phyloP scores from a whole-genome alignment of 1,139 yeast species.

The Candida labiduridarum region DNA sequence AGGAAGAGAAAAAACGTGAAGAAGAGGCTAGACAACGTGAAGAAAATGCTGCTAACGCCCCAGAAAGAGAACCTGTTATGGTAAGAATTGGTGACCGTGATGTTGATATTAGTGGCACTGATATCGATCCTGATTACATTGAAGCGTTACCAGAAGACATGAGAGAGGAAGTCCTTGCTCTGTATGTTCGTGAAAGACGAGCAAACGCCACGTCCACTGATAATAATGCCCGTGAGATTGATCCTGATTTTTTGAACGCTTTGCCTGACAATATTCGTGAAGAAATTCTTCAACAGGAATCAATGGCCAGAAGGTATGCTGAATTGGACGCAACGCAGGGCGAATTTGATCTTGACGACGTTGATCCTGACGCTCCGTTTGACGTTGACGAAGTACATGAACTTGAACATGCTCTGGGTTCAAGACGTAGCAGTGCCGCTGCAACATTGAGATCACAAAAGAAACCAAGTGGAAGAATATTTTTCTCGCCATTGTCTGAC shows the following conservation, averaged over 20 bases:
- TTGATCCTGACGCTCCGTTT: slow-evolving; percentile 24
- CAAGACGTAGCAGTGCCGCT: slow-evolving; percentile 5
- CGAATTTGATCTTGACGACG: slow-evolving; percentile 29
- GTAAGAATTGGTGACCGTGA: slow-evolving; percentile 78
- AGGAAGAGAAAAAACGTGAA: slow-evolving; percentile 35
- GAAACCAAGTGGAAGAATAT: slow-evolving; percentile 34
- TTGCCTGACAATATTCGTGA: slow-evolving; percentile 75
- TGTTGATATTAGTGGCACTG: slow-evolving; percentile 87
- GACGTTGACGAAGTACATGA: slow-evolving; percentile 17
- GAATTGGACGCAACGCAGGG: slow-evolving; percentile 27
- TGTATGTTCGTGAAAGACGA: slow-evolving; percentile 72
- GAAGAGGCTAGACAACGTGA: slow-evolving; percentile 42
- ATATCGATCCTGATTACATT: slow-evolving; percentile 88
- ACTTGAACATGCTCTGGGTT: not conserved
- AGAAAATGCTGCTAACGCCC: slow-evolving; percentile 23
- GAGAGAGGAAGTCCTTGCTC: slow-evolving; percentile 90
- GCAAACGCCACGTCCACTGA: slow-evolving; percentile 53
- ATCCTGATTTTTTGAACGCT: slow-evolving; percentile 80
- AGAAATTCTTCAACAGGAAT: slow-evolving; percentile 73
- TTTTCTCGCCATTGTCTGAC: slow-evolving; percentile 72
- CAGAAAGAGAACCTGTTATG: slow-evolving; percentile 52
- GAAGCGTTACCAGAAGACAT: slow-evolving; percentile 91
- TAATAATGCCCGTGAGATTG: slow-evolving; percentile 62
- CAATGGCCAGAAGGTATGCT: slow-evolving; percentile 46
- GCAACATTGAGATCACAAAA: slow-evolving; percentile 3